These are phyloP conservation scores for Rhodosporidiobolus sp. DNA, from an alignment of 768 basidiomycete genomes.

Conservation along the genomic window DNA sequence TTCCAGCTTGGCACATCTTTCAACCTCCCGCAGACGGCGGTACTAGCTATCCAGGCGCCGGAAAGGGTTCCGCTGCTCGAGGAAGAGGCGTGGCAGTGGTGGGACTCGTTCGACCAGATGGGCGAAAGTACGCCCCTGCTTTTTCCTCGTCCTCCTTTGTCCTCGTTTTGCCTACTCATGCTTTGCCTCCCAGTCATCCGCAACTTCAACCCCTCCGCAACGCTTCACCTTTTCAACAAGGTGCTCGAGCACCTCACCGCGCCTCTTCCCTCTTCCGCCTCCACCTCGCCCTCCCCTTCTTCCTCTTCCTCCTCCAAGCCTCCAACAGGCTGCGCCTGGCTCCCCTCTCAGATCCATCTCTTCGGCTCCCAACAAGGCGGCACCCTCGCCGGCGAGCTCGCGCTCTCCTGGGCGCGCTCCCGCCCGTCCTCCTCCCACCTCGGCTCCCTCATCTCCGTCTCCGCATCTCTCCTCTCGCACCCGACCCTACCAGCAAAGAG, in stretches of 20 bases:
- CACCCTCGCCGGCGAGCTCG: constrained; percentile 67
- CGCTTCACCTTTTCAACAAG: constrained; percentile 59
- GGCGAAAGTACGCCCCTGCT: constrained; percentile 57
- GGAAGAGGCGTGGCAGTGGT: constrained; percentile 75
- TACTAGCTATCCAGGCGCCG: constrained; percentile 74
- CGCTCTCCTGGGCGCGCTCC: constrained; percentile 48
- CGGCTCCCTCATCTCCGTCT: constrained; percentile 66
- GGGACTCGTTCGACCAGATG: constrained; percentile 71
- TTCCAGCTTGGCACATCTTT: constrained; percentile 66
- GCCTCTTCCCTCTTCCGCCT: constrained; percentile 42
- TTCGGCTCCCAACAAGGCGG: constrained; percentile 90
- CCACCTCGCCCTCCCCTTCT: constrained; percentile 49
- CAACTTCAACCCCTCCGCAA: constrained; percentile 69
- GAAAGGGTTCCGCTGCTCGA: constrained; percentile 59
- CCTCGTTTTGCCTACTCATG: background rate
- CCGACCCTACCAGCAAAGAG: constrained; percentile 59
- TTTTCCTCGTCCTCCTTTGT: background rate
- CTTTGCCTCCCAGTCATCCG: constrained; percentile 32
- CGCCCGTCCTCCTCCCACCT: constrained; percentile 48
- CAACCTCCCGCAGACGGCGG: constrained; percentile 84
- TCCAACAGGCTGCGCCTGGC: constrained; percentile 58
- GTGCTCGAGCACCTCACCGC: constrained; percentile 60
- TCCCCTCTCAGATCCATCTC: constrained; percentile 66
- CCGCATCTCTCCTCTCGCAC: constrained; percentile 73
- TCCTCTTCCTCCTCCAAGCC: constrained; percentile 55